Evolutionary conservation across 495 filamentous ascomycete genomes (phyloP).

Genomic region (Aspergillus hancockii): DNA sequence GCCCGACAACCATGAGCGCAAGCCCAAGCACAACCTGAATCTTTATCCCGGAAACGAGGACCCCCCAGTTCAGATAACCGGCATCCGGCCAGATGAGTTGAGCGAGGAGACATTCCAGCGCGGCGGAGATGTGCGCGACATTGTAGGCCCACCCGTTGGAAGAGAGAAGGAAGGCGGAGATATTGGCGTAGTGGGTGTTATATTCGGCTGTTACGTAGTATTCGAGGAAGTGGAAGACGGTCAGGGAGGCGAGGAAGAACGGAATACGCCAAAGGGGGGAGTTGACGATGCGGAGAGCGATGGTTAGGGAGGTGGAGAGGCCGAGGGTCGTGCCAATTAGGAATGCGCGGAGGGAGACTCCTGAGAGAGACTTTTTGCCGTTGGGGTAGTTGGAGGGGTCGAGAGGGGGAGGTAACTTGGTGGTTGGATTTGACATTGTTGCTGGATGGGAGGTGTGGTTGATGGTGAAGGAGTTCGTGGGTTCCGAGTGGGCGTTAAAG

Average conservation of each 20-base stretch:
- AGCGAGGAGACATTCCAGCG: constrained; percentile 68
- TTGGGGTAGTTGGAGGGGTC: constrained; percentile 49
- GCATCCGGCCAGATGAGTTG: constrained; percentile 55
- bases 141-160: constrained; percentile 84
- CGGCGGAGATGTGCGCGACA: constrained; percentile 73
- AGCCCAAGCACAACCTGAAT: constrained; percentile 55
- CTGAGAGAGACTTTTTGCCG: constrained; percentile 69
- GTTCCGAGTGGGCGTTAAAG: neutral
- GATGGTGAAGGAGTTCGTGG: constrained; percentile 7
- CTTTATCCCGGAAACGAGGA: constrained; percentile 21
- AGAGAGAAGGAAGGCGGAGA: constrained; percentile 79
- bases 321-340: constrained; percentile 54
- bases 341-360: constrained; percentile 77
- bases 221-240: constrained; percentile 93
- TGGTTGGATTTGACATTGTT: constrained; percentile 12
- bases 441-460: constrained; percentile 5
- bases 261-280: constrained; percentile 76
- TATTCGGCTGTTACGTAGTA: constrained; percentile 83
- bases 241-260: constrained; percentile 75
- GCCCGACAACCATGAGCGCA: constrained; percentile 65
- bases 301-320: constrained; percentile 42
- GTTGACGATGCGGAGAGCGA: constrained; percentile 41
- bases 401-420: constrained; percentile 17
- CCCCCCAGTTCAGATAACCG: constrained; percentile 32
- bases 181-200: constrained; percentile 71